A percentile compares a stretch with the other conserved stretches of the same genome.
phyloP scores from a whole-genome alignment of 805 yeast genomes.

The Zygosaccharomyces gambellarensis region DNA sequence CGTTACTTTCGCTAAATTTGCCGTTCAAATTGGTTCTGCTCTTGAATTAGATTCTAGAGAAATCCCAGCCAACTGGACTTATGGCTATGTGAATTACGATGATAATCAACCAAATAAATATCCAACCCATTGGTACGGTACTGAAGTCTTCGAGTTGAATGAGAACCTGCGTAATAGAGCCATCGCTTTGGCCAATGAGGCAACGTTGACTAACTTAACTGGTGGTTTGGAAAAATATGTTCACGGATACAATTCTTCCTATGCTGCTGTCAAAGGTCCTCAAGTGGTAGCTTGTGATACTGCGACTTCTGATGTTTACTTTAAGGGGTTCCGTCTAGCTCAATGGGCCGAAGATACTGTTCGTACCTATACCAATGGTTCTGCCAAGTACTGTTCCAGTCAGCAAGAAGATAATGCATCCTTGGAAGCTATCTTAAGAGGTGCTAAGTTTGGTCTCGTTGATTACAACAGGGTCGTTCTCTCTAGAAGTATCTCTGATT shows the following conservation, averaged over 20 bases:
- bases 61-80: constrained; percentile 49
- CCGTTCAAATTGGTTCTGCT: constrained; percentile 57
- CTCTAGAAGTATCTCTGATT: constrained; percentile 59
- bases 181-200: constrained; percentile 45
- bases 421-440: constrained; percentile 54
- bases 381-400: constrained; percentile 54
- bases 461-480: constrained; percentile 55
- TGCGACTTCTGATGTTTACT: constrained; percentile 57
- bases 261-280: constrained; percentile 48
- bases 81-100: constrained; percentile 57
- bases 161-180: constrained; percentile 56
- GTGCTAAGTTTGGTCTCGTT: constrained; percentile 49
- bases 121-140: constrained; percentile 55
- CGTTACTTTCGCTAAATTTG: constrained; percentile 55
- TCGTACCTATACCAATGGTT: constrained; percentile 49
- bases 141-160: constrained; percentile 62
- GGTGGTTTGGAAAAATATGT: constrained; percentile 13
- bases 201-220: constrained; percentile 43
- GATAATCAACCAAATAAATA: constrained; percentile 45
- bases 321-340: constrained; percentile 48
- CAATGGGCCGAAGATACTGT: constrained; percentile 48
- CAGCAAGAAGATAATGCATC: constrained; percentile 69
- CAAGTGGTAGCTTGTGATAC: constrained; percentile 51
- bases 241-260: constrained; percentile 37
- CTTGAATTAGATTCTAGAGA: constrained; percentile 54